These are phyloP conservation scores for Dipodascopsis tothii DNA, from an alignment of 805 yeast genomes.

Conservation along the genomic window DNA sequence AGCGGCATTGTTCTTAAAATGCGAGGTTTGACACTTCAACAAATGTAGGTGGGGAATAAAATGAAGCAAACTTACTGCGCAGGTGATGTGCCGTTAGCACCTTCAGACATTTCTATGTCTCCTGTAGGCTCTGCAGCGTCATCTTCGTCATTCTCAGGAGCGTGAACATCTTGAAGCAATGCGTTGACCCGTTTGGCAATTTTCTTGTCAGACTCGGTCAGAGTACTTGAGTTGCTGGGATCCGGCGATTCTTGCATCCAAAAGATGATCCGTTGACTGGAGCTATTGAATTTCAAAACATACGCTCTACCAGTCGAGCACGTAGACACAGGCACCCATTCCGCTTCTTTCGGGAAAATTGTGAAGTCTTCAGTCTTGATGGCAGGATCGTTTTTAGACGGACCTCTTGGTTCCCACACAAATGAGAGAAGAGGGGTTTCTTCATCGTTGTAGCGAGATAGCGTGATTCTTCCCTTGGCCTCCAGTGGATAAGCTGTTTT, in stretches of 20 bases:
- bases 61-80: background rate
- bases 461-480: slow-evolving; percentile 56
- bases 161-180: slow-evolving; percentile 38
- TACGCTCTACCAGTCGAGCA: slow-evolving; percentile 74
- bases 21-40: no score
- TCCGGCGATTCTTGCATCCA: slow-evolving; percentile 61
- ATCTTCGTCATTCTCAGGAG: slow-evolving; percentile 4
- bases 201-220: slow-evolving; percentile 45
- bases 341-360: slow-evolving; percentile 78
- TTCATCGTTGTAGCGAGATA: slow-evolving; percentile 51
- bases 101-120: slow-evolving; percentile 22
- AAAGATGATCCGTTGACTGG: slow-evolving; percentile 48
- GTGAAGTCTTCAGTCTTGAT: slow-evolving; percentile 47
- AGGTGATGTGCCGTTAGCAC: no score
- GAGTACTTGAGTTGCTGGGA: slow-evolving; percentile 53
- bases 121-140: slow-evolving; percentile 1
- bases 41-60: no score
- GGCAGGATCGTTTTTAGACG: slow-evolving; percentile 30
- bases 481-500: slow-evolving; percentile 63
- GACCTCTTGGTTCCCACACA: slow-evolving; percentile 62
- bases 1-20: no score
- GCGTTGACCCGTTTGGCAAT: slow-evolving; percentile 44
- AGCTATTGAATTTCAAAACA: slow-evolving; percentile 53
- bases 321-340: slow-evolving; percentile 60
- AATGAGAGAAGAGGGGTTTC: slow-evolving; percentile 67